phyloP scores from a whole-genome alignment of 768 basidiomycete genomes.

The Piloderma croceum region DNA sequence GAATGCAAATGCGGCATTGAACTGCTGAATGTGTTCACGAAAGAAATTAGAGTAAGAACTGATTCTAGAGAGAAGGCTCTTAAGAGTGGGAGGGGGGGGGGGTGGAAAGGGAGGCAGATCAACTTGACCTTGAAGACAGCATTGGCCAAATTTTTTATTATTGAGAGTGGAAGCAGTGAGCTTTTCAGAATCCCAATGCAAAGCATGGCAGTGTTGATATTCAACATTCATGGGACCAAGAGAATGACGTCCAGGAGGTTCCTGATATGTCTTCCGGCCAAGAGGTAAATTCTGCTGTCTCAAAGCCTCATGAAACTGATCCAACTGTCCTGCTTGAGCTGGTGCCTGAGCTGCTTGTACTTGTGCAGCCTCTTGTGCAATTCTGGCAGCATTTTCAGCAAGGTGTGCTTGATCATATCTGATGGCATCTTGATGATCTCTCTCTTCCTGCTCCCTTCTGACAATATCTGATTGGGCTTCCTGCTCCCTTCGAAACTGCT shows the following conservation, averaged over 20 bases:
- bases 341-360: no score
- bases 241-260: slow-evolving; percentile 10
- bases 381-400: no score
- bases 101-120: slow-evolving; percentile 13
- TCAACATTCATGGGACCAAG: slow-evolving; percentile 14
- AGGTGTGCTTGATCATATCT: no score
- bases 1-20: slow-evolving; percentile 33
- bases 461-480: no score
- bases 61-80: slow-evolving; percentile 3
- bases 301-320: no score
- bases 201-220: slow-evolving; percentile 11
- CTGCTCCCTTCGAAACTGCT: no score
- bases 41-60: slow-evolving; percentile 20
- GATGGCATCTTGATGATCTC: no score
- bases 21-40: slow-evolving; percentile 27
- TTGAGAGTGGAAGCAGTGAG: slow-evolving; percentile 1
- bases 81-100: slow-evolving; percentile 12
- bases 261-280: slow-evolving; percentile 8
- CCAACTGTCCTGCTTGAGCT: no score
- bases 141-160: slow-evolving; percentile 20
- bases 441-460: no score
- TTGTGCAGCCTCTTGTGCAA: no score
- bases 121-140: slow-evolving; percentile 25
- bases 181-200: slow-evolving; percentile 14
- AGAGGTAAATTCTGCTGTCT: no score